Base-by-base conservation (phyloP, 768 basidiomycete genomes). In the Psilocybe cyanescens region DNA sequence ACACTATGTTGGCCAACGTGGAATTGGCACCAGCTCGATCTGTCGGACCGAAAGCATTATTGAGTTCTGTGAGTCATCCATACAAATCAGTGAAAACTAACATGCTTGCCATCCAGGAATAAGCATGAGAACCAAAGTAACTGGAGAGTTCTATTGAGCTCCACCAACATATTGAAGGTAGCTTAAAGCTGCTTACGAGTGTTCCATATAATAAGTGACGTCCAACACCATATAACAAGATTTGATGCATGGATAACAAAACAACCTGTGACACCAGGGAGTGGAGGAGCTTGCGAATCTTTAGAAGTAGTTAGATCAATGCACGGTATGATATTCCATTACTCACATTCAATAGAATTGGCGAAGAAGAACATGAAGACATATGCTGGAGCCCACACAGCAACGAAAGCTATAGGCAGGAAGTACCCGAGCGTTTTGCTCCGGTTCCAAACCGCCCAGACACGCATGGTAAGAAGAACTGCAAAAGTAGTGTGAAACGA, bases 381-480 rank as follows among this genome's bases (percentile, higher is more conserved):
- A 28, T 55, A 53, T 7, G 46, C 48, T 4, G 59, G 56, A 14
- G 29, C 39, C 55, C 55, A 59, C 14, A 58, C 50, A 1, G 46
- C n/a, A 1, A 49, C 33, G 30, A 58, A 60, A 19, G 52, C 35
- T 2, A 57, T 47, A 12, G 51, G 33, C 39, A 64, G 50, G 37
- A 48, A 14, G 6, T 39, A 48, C 7, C 55, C 47, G 8, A 64
- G 45, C 7, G 30, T 9, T 50, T 30, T 60, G 17, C 56, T 53
- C 6, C 59, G 55, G 30, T 46, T 57, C 59, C 63, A 64, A 1
- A 64, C 51, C n/a, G 63, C 63, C 55, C 55, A 64, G 9, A 60
- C 63, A 1, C 63, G 55, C 29, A 64, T 35, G 7, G 55, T 60
- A 6, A 64, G 59, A 12, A 64, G 47, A n/a, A 57, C 63, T 64